Conservation (phyloP, 495 filamentous ascomycete species). For the Articulospora tetracladia region DNA sequence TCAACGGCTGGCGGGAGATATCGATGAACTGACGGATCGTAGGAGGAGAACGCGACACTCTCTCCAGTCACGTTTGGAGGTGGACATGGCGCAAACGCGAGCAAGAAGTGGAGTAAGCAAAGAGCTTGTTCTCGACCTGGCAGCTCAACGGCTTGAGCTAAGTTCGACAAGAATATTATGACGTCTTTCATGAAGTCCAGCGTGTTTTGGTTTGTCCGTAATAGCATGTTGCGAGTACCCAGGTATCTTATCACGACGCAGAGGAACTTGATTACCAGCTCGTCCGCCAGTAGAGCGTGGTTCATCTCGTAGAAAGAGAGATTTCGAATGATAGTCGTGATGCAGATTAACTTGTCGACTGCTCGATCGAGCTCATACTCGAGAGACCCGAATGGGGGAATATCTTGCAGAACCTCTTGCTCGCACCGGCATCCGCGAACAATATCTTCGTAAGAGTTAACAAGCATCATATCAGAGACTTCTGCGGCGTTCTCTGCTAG, state of each 20-base stretch:
- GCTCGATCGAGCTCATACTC: constrained; percentile 83
- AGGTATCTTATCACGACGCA: constrained; percentile 78
- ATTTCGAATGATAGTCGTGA: constrained; percentile 90
- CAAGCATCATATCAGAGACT: constrained; percentile 75
- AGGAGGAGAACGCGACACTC: constrained; percentile 70
- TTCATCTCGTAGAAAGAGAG: constrained; percentile 83
- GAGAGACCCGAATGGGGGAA: constrained; percentile 68
- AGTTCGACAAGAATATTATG: constrained; percentile 82
- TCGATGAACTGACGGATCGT: constrained; percentile 74
- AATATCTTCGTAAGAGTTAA: constrained; percentile 85
- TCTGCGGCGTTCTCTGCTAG: constrained; percentile 77
- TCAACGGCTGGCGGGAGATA: constrained; percentile 90
- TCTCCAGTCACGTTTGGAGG: constrained; percentile 51
- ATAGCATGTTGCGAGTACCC: constrained; percentile 82
- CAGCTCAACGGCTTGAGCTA: constrained; percentile 73
- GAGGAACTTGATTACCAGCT: constrained; percentile 73
- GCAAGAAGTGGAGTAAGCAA: constrained; percentile 80
- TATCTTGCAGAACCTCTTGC: constrained; percentile 61
- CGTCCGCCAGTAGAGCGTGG: constrained; percentile 63
- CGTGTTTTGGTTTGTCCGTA: constrained; percentile 75
- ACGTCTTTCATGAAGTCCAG: constrained; percentile 97
- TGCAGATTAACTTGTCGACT: constrained; percentile 81
- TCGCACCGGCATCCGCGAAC: constrained; percentile 72
- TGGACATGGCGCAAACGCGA: constrained; percentile 80
- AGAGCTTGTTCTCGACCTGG: constrained; percentile 86